Evolutionary conservation across 2,329 filamentous ascomycete species (phyloP), one percentile per base, ranked within the genome.

Genomic region (Fusarium compactum): DNA sequence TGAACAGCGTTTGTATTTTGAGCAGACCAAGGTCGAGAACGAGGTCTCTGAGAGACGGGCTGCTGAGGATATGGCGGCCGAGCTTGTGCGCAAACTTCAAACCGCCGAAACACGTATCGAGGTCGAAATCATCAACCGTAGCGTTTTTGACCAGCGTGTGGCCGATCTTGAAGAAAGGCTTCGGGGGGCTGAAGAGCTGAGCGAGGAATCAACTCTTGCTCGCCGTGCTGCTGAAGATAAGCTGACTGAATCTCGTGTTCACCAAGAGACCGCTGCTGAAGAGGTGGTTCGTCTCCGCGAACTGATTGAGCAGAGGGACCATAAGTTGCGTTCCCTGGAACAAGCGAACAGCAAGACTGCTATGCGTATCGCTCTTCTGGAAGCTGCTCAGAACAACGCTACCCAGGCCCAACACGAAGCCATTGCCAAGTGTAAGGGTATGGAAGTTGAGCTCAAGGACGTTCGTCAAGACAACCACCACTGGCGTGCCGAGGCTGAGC

Each of bases 151-250:
- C 62, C 85, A 87, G 78, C 89, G 91, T 55, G 86, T 92, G 24
- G 82, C 86, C 40, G 91, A 92, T 46, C 84, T 95, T 2, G 92
- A 94, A 76, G 89, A 89, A 47, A 89, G 89, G 76, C 83, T 93
- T 47, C 86, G 86, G 63, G 80, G 86, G 12, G 87, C 91, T 38
- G 90, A 93, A 70, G 84, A 85, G 38, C 86, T 86, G 59, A 86
- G 86, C 2, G 91, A 94, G 67, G 81, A 88, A 55, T 91, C 95
- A 73, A 81, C 91, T 63, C 83, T 85, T 46, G 81, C 82, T 50
- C 88, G 92, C 62, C 87, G 91, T 57, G 85, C 88, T 34, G 90
- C 90, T 2, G 92, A 95, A 77, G 92, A 95, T 75, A 88, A 88
- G 65, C 82, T 93, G 16, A 87, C 90, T 8, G 91, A 95, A 76